Evolutionary conservation across 805 yeast species (phyloP).

Genomic region (Hanseniaspora jakobsenii): DNA sequence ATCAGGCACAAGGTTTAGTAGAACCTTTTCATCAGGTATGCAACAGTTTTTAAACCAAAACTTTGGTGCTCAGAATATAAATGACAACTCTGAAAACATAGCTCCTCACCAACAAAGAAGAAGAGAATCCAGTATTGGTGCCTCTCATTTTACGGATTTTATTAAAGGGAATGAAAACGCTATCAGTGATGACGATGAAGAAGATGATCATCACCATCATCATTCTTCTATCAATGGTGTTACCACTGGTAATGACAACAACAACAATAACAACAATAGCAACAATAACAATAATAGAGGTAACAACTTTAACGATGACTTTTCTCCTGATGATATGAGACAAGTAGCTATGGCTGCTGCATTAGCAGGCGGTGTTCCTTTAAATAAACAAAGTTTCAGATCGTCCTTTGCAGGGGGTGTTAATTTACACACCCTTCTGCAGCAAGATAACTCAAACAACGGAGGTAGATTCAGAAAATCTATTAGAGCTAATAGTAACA

Average conservation of each 20-base stretch:
- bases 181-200: constrained; percentile 15
- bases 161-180: constrained; percentile 14
- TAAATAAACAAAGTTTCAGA: constrained; percentile 14
- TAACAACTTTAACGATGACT: constrained; percentile 2
- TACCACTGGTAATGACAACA: not conserved
- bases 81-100: constrained; percentile 11
- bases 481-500: constrained; percentile 14
- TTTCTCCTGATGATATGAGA: constrained; percentile 11
- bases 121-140: constrained; percentile 4
- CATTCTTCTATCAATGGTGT: no score
- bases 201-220: constrained; percentile 3
- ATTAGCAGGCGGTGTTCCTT: constrained; percentile 16
- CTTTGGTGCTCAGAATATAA: constrained; percentile 1
- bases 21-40: constrained; percentile 16
- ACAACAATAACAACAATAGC: no score
- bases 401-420: constrained; percentile 14
- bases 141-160: constrained; percentile 13
- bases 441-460: constrained; percentile 3
- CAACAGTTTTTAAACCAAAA: constrained; percentile 14
- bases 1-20: constrained; percentile 8
- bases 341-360: constrained; percentile 20
- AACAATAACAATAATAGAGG: no score
- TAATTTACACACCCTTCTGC: constrained; percentile 8
- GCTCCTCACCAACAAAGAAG: not conserved
- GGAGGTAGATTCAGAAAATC: constrained; percentile 11